Base-by-base conservation (phyloP, 1,284 basidiomycete species). In the Grifola frondosa region DNA sequence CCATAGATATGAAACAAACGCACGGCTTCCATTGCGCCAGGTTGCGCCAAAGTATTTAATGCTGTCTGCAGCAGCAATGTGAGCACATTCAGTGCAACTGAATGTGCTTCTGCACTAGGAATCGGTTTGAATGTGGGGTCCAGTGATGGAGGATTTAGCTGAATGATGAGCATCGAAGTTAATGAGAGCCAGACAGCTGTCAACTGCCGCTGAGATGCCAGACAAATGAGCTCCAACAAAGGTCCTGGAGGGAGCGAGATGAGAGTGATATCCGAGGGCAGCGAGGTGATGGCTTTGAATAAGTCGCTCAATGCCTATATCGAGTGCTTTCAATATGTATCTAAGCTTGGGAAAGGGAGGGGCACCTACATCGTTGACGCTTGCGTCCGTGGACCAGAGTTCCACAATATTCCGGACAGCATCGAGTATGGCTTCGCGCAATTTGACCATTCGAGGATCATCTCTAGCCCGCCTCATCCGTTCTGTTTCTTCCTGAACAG, bases 131-230 rank as follows among this genome's bases (percentile, higher is more conserved):
- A 60, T 6, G 68, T 58, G 4, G 71, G 59, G 12, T 80, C 61
- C 22, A 77, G 67, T 3, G 74, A 66, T 0, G 88, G 86, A 2
- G 90, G 85, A 50, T 90, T 84, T 36, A 95, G 74, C 50, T 93
- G 88, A 11, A 81, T 77, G 39, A 88, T 75, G 16, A 95, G 72
- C 54, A 89, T 88, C 7, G 81, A 78, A 4, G 88, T 85, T 0
- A 95, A 71, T 10, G 81, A 80, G 9, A 95, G 73, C 92, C 92
- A 96, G 1, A 89, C 77, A 0, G 85, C 87, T 0, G 85, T 91
- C 7, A 90, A 70, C 46, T 85, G 81, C 23, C 81, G 72, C 53
- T 85, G 81, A 3, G 83, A 75, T 0, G 91, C 91, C 12, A 79
- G 61, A 48, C 88, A 91, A 16, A 94, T 83, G 16, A 93, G 70